A percentile compares a stretch with the other conserved stretches of the same genome.
phyloP scores from a whole-genome alignment of 148 eudicot genomes.

The Nepenthes gracilis region DNA sequence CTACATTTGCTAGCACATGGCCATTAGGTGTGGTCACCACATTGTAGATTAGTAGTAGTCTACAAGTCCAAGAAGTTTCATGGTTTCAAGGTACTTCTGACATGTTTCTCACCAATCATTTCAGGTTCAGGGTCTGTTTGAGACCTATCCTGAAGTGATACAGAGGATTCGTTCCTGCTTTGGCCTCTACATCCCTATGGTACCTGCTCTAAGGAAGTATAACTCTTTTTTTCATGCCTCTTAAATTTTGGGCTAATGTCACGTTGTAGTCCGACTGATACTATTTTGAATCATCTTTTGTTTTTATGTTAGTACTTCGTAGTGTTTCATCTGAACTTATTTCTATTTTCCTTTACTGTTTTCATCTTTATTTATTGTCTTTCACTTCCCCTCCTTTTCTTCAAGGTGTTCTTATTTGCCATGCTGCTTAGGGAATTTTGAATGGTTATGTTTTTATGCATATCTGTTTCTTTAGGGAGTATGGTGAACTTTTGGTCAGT shows the following conservation, averaged over 20 bases:
- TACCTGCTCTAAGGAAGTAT: slow-evolving; percentile 81
- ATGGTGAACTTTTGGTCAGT: slow-evolving; percentile 76
- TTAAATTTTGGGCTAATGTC: background rate
- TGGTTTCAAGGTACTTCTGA: no score
- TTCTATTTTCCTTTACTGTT: no score
- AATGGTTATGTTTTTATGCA: background rate
- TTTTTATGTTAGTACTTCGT: no score
- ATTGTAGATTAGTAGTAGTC: no score
- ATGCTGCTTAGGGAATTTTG: background rate
- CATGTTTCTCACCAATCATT: slow-evolving; percentile 2
- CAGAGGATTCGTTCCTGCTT: slow-evolving; percentile 59
- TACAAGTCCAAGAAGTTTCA: no score
- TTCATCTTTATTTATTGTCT: no score
- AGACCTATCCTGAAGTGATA: slow-evolving; percentile 43
- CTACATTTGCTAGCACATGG: no score
- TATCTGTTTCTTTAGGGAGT: slow-evolving; percentile 42
- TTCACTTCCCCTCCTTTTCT: background rate
- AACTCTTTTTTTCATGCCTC: slow-evolving; percentile 2
- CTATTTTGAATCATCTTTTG: no score
- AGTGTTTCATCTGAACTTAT: no score
- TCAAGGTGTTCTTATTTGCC: background rate
- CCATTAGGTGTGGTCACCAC: no score
- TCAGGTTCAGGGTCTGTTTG: slow-evolving; percentile 60
- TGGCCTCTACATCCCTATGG: slow-evolving; percentile 60
- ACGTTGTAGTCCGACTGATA: background rate